Conservation (phyloP, 2,329 filamentous ascomycete species). For the Alternaria ventricosa region DNA sequence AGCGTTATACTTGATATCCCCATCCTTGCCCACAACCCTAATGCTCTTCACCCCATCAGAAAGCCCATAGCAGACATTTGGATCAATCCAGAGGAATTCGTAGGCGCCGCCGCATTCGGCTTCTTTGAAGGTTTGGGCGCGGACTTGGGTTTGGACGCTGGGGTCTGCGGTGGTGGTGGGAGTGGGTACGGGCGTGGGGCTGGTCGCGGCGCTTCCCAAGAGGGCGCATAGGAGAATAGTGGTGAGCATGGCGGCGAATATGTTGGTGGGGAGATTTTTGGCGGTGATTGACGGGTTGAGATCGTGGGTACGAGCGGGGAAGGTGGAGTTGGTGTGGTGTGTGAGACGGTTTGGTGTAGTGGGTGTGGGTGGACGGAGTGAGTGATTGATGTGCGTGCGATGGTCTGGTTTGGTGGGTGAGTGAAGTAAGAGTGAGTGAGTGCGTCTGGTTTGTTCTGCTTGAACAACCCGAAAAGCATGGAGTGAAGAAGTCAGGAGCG, state of each 20-base stretch:
- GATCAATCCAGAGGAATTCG: not conserved
- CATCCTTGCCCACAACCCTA: not conserved
- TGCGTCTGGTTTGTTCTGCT: not conserved
- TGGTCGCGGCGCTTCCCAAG: not conserved
- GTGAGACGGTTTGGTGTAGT: not conserved
- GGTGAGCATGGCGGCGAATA: not conserved
- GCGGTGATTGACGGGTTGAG: accelerated
- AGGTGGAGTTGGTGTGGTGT: not conserved
- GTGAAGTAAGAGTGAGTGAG: not conserved
- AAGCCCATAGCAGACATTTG: not conserved
- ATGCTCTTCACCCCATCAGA: not conserved
- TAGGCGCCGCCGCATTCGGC: not conserved
- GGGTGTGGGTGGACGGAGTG: not conserved
- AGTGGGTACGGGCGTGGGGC: not conserved
- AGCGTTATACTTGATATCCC: not conserved
- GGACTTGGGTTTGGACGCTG: not conserved
- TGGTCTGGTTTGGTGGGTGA: not conserved
- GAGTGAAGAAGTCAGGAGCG: not conserved
- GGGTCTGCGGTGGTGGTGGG: not conserved
- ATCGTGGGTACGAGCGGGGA: not conserved
- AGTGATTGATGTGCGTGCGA: not conserved
- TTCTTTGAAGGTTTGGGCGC: not conserved
- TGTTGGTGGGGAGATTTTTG: not conserved
- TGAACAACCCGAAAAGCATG: not conserved
- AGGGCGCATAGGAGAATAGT: not conserved